These are phyloP conservation scores for Chenopodium album DNA, from an alignment of 148 eudicot genomes.

Conservation along the genomic window DNA sequence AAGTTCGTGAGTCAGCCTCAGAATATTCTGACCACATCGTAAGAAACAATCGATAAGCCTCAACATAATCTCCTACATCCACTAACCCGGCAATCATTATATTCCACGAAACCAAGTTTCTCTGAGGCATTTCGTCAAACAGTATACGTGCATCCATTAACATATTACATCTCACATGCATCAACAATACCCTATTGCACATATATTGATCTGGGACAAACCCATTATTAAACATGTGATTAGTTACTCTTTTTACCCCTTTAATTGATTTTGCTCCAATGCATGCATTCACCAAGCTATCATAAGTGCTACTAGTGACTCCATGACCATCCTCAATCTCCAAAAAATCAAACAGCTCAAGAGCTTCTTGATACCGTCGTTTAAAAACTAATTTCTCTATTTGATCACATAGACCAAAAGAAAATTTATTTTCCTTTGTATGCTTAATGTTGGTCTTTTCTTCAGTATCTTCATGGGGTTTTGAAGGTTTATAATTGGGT, in stretches of 20 bases:
- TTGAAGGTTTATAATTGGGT: slow-evolving; percentile 47
- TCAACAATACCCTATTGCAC: slow-evolving; percentile 70
- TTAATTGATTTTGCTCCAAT: slow-evolving; percentile 62
- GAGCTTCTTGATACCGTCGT: slow-evolving; percentile 57
- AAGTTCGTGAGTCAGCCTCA: slow-evolving; percentile 50
- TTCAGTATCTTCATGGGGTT: slow-evolving; percentile 21
- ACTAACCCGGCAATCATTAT: slow-evolving; percentile 73
- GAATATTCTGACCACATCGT: slow-evolving; percentile 52
- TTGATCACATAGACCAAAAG: slow-evolving; percentile 45
- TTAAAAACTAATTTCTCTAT: slow-evolving; percentile 58
- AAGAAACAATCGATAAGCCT: slow-evolving; percentile 64
- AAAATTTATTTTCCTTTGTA: slow-evolving; percentile 9
- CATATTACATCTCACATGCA: slow-evolving; percentile 86
- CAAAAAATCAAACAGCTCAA: slow-evolving; percentile 76
- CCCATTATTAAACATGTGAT: slow-evolving; percentile 47
- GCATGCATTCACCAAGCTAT: slow-evolving; percentile 73
- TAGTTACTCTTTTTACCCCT: slow-evolving; percentile 70
- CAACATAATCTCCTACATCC: slow-evolving; percentile 56
- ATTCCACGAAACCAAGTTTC: slow-evolving; percentile 77
- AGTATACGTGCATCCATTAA: slow-evolving; percentile 65
- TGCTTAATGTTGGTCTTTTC: slow-evolving; percentile 22
- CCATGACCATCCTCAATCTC: slow-evolving; percentile 47
- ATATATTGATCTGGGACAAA: slow-evolving; percentile 63
- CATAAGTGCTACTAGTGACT: slow-evolving; percentile 48
- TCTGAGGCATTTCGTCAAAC: slow-evolving; percentile 70